Conservation (phyloP, 208 protist genomes). For the Trypanosoma boissoni region DNA sequence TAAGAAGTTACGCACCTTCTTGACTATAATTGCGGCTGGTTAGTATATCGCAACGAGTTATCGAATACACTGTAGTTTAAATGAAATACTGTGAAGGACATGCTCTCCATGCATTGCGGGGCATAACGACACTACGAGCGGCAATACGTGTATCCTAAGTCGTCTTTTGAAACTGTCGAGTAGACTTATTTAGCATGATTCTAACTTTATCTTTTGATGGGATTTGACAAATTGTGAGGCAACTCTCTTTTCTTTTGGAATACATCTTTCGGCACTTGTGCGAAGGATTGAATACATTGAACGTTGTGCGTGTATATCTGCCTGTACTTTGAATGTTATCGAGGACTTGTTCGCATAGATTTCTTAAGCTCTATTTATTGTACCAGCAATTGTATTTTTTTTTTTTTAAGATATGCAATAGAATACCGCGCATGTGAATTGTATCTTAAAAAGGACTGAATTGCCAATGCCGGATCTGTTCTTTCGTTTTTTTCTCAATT, state of each 20-base stretch:
- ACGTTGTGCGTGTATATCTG: slow-evolving; percentile 71
- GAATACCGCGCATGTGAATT: slow-evolving; percentile 64
- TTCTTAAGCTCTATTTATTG: slow-evolving; percentile 37
- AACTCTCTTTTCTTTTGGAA: slow-evolving; percentile 47
- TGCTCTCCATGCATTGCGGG: slow-evolving; percentile 30
- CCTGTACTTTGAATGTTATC: slow-evolving; percentile 57
- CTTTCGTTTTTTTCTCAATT: slow-evolving; percentile 78
- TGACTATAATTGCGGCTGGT: slow-evolving; percentile 51
- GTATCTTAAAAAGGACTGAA: slow-evolving; percentile 68
- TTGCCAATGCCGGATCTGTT: slow-evolving; percentile 65
- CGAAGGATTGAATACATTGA: slow-evolving; percentile 84
- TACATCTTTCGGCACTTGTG: slow-evolving; percentile 47
- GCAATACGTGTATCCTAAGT: slow-evolving; percentile 34
- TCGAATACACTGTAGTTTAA: slow-evolving; percentile 57
- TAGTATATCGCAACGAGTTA: slow-evolving; percentile 64
- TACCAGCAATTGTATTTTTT: slow-evolving; percentile 49
- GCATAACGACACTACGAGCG: background rate
- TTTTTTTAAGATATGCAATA: slow-evolving; percentile 75
- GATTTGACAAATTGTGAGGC: slow-evolving; percentile 79
- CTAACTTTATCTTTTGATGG: slow-evolving; percentile 62
- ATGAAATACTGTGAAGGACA: slow-evolving; percentile 59
- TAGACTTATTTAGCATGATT: slow-evolving; percentile 55
- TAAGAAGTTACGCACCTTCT: slow-evolving; percentile 77
- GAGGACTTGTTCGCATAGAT: slow-evolving; percentile 69
- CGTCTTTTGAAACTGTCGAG: slow-evolving; percentile 67